Conservation (phyloP, 129 eudicot species). For the Scalesia atractyloides region DNA sequence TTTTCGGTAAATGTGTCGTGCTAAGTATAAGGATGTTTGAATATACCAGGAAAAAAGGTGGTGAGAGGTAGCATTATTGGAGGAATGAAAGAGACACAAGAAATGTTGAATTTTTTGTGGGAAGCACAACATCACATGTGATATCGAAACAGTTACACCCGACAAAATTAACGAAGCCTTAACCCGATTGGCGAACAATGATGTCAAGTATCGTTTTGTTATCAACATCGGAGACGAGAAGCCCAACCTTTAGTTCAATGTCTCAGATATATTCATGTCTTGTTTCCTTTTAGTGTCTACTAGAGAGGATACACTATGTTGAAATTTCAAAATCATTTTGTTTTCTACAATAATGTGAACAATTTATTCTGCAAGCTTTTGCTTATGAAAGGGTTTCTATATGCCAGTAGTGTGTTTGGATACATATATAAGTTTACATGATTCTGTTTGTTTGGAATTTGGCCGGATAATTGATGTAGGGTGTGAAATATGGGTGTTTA, state of each 20-base stretch:
- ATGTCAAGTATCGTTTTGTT: constrained; percentile 84
- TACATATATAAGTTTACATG: too few species aligned
- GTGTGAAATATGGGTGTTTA: too few species aligned
- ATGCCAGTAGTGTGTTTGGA: too few species aligned
- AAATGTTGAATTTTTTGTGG: constrained; percentile 88
- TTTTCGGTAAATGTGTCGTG: not conserved
- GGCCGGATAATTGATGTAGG: too few species aligned
- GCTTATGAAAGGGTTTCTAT: too few species aligned
- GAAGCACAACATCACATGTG: constrained; percentile 74
- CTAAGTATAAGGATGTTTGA: not conserved
- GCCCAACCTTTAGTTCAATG: constrained; percentile 15
- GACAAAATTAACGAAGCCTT: constrained; percentile 72
- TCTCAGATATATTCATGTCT: not conserved
- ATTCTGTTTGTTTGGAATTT: too few species aligned
- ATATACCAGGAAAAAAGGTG: constrained; percentile 54
- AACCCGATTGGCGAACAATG: constrained; percentile 65
- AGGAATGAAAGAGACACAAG: constrained; percentile 84
- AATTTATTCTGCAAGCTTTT: too few species aligned
- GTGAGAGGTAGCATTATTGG: constrained; percentile 91
- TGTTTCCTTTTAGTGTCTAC: not conserved
- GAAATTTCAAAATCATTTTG: too few species aligned
- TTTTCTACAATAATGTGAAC: too few species aligned
- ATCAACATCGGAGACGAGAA: constrained; percentile 51
- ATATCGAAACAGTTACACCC: constrained; percentile 56
- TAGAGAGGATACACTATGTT: not conserved